Base-by-base conservation (phyloP, 176 grass and related monocot species). In the Dactylis glomerata region DNA sequence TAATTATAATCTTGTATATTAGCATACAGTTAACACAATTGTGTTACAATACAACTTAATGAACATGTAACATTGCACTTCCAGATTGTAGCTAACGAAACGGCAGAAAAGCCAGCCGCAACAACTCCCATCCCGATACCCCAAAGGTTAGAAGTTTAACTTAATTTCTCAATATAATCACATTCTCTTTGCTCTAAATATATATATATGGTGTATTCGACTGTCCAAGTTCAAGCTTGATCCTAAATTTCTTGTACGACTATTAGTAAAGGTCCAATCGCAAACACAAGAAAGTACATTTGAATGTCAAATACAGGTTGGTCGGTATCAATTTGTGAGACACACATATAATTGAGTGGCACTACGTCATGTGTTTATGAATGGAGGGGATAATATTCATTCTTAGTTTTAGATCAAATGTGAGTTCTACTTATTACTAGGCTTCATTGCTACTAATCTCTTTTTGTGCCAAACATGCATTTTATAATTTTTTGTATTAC, bases 51-150 rank as follows among this genome's bases (percentile, higher is more conserved):
- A 10, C 23, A 46, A n/a, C 23, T 10, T 44, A 6, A 55, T 74
- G 56, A 61, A 68, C 45, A 54, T 67, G n/a, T 47, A 6, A 49
- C 52, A 19, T 19, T 63, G 2, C 8, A 55, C 59, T 72, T 9
- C 12, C 33, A 90, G 66, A 82, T 69, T 79, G 19, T n/a, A 47
- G 17, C 56, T 51, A 70, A 47, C 57, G 85, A 62, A 77, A 1
- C 10, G 0, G 11, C 2, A 9, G 63, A 68, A 66, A 82, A 81
- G 56, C 49, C 69, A 61, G n/a, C 65, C 42, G 50, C 87, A 34
- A 72, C 65, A 80, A 74, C 62, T 23, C 9, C 37, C 12, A 32
- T 78, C 14, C 26, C 49, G 3, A 7, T 50, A 75, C 52, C 67
- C 24, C 73, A 79, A 59, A 90, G 89, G 84, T 90, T 56, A 1